These are phyloP conservation scores for Podila verticillata DNA, from an alignment of 192 early-diverging fungal genomes.

Conservation along the genomic window DNA sequence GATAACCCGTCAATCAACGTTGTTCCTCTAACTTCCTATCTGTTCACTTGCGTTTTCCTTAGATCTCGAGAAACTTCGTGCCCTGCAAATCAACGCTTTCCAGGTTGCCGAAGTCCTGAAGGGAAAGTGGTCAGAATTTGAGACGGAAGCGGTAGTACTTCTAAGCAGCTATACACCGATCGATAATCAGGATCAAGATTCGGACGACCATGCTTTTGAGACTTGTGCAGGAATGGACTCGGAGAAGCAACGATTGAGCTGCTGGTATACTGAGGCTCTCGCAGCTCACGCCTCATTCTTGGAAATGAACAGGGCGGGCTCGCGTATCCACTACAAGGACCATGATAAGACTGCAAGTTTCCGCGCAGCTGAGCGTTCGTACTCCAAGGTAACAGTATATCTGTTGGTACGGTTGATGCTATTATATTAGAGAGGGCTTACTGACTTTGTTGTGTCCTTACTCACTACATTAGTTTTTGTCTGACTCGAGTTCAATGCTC, in stretches of 20 bases:
- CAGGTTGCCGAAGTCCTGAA: conserved; percentile 61
- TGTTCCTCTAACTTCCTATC: background rate
- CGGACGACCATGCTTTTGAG: background rate
- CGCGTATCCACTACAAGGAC: background rate
- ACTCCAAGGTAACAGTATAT: conserved; percentile 17
- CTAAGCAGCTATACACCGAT: conserved; percentile 9
- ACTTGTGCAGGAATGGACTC: conserved; percentile 8
- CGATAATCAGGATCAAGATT: background rate
- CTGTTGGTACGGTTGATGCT: too few species aligned
- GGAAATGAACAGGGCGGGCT: conserved; percentile 7
- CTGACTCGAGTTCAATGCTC: conserved; percentile 40
- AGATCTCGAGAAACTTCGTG: conserved; percentile 58
- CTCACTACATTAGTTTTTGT: conserved; percentile 27
- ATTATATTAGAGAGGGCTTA: background rate
- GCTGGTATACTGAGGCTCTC: conserved; percentile 38
- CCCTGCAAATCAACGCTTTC: conserved; percentile 69
- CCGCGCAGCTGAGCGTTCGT: conserved; percentile 12
- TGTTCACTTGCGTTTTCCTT: background rate
- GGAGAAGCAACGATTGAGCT: conserved; percentile 36
- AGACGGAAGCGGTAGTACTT: conserved; percentile 8
- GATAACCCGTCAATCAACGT: background rate
- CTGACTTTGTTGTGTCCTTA: background rate
- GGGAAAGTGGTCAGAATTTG: conserved; percentile 46
- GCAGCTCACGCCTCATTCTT: conserved; percentile 35
- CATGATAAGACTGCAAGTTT: background rate